phyloP scores from a whole-genome alignment of 2,329 filamentous ascomycete genomes.

The Ophiostoma populinum region DNA sequence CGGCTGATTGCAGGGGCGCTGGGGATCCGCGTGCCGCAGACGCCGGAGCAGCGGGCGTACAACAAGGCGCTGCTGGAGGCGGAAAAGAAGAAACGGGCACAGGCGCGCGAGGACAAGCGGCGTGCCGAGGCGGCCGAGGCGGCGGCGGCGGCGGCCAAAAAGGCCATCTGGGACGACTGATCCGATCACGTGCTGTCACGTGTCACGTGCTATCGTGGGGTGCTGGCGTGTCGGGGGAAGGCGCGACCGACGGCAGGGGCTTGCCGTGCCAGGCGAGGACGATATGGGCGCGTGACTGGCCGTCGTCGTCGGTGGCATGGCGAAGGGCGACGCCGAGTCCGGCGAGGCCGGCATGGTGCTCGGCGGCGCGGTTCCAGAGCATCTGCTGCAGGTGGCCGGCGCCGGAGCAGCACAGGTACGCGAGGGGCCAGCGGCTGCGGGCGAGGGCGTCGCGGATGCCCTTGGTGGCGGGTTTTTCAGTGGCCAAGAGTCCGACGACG shows the following conservation, averaged over 20 bases:
- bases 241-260: constrained; percentile 13
- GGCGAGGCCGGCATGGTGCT: constrained; percentile 44
- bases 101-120: constrained; percentile 46
- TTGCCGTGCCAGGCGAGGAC: constrained; percentile 35
- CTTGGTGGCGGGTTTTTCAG: constrained; percentile 53
- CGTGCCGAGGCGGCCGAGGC: too few relatives aligned
- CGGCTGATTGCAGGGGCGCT: constrained; percentile 80
- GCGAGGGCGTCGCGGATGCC: constrained; percentile 60
- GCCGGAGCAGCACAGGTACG: constrained; percentile 44
- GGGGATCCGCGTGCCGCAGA: constrained; percentile 66
- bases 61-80: constrained; percentile 69
- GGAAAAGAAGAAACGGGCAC: constrained; percentile 60
- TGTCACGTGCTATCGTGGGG: too few relatives aligned
- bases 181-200: too few relatives aligned
- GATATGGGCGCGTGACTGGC: constrained; percentile 20
- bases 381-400: constrained; percentile 48
- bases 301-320: constrained; percentile 21
- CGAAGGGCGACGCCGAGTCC: constrained; percentile 31
- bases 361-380: constrained; percentile 52
- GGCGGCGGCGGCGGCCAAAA: constrained; percentile 59
- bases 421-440: constrained; percentile 51
- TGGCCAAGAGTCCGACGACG: constrained; percentile 55
- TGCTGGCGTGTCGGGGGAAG: too few relatives aligned
- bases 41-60: constrained; percentile 77
- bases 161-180: constrained; percentile 74